Conservation (phyloP, 2,329 filamentous ascomycete genomes). For the Lithohypha guttulata region DNA sequence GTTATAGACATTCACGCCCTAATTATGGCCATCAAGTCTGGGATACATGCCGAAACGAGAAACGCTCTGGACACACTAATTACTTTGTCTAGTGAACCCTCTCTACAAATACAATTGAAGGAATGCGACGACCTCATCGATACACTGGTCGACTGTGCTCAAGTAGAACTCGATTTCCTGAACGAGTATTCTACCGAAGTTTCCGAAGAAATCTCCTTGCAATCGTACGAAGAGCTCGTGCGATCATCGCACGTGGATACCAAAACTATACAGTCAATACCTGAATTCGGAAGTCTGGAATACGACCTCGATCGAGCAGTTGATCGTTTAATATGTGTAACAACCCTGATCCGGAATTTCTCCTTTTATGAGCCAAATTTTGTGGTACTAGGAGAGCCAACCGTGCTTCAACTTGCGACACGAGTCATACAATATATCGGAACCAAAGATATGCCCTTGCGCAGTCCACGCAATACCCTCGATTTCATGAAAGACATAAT, state of each 20-base stretch:
- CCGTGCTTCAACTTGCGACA: slow-evolving; percentile 73
- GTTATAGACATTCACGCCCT: slow-evolving; percentile 83
- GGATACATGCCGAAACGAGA: slow-evolving; percentile 80
- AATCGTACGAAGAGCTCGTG: slow-evolving; percentile 77
- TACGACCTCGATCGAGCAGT: slow-evolving; percentile 80
- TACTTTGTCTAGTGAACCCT: slow-evolving; percentile 54
- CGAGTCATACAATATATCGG: slow-evolving; percentile 77
- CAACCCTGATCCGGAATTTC: slow-evolving; percentile 82
- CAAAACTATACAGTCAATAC: slow-evolving; percentile 59
- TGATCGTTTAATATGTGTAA: slow-evolving; percentile 79
- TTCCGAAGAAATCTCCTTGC: slow-evolving; percentile 73
- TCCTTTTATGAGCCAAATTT: slow-evolving; percentile 80
- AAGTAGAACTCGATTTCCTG: slow-evolving; percentile 76
- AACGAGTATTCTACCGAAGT: slow-evolving; percentile 75
- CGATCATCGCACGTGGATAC: slow-evolving; percentile 67
- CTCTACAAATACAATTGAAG: slow-evolving; percentile 56
- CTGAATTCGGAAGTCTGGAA: slow-evolving; percentile 61
- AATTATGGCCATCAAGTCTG: slow-evolving; percentile 79
- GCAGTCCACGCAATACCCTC: slow-evolving; percentile 71
- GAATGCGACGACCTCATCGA: slow-evolving; percentile 83
- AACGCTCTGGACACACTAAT: slow-evolving; percentile 76
- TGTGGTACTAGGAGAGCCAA: slow-evolving; percentile 58
- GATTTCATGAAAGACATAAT: slow-evolving; percentile 97
- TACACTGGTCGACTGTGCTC: slow-evolving; percentile 77
- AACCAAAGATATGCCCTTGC: slow-evolving; percentile 75